Base-by-base conservation (phyloP, 495 filamentous ascomycete genomes). In the Penicillium chermesinum region DNA sequence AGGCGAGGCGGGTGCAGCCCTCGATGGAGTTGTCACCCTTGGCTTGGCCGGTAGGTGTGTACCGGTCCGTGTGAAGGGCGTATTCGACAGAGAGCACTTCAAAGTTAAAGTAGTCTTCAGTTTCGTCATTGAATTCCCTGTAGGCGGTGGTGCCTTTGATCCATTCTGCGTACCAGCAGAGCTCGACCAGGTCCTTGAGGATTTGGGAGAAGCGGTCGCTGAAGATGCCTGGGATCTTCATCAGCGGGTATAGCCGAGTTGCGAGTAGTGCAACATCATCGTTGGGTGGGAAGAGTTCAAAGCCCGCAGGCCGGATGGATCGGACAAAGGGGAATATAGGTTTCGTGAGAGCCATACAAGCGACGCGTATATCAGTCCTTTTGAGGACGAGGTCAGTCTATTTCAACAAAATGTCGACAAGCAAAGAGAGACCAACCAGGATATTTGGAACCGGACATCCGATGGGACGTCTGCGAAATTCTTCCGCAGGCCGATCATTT, bases 21-120 rank as follows among this genome's bases (percentile, higher is more conserved):
- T 73, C 70, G 53, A 73, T 71, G 7, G 64, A 64, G 49, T 66
- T 62, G 48, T 75, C 72, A 8, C 80, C 81, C 43, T 76, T 79
- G 8, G 80, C 72, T 13, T 78, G 79, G 35, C 82, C 82, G 42
- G 80, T 81, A 25, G 80, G 65, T 0, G 78, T 83, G 54, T 83
- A 86, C 9, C 72, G 70, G 46, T 73, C 72, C 38, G 42, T 47
- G 46, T 71, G 64, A 2, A 75, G 66, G 7, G 62, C 54, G 46
- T 75, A 72, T 49, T 75, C 72, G 22, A 71, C 62, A 40, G 65
- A 66, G 10, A 72, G 57, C 7, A 72, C 70, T 52, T 75, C 72
- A 18, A 65, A 69, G 45, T 75, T 75, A 55, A 69, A 75, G 53
- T 73, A 75, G 42, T 66, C 61, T 47, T 75, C 70, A 1, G 62